These are phyloP conservation scores for Pelargonium myrrhifolium DNA, from an alignment of 441 rosid species.

Conservation along the genomic window DNA sequence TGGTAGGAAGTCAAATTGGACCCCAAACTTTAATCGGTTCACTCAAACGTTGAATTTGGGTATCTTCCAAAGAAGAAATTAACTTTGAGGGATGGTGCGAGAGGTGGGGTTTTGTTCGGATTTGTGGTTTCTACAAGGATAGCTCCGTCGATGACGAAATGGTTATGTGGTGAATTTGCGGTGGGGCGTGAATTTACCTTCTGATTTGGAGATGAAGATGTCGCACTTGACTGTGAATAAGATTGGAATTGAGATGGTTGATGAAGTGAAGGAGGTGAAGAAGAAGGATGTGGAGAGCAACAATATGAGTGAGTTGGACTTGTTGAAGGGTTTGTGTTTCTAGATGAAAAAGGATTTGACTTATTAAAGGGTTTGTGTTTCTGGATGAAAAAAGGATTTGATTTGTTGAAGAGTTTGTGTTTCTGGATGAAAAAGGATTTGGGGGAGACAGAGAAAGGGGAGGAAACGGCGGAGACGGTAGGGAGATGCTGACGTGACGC, in stretches of 20 bases:
- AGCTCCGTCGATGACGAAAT: constrained; percentile 33
- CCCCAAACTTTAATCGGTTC: constrained; percentile 20
- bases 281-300: constrained; percentile 19
- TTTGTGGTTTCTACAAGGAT: constrained; percentile 38
- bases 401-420: constrained; percentile 42
- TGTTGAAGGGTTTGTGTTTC: constrained; percentile 41
- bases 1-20: constrained; percentile 56
- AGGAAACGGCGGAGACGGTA: too few species aligned
- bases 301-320: constrained; percentile 33
- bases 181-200: constrained; percentile 37
- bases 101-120: constrained; percentile 25
- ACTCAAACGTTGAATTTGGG: constrained; percentile 21
- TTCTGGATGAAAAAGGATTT: constrained; percentile 48
- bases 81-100: constrained; percentile 20
- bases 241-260: constrained; percentile 42
- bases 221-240: constrained; percentile 46
- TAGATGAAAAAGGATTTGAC: constrained; percentile 53
- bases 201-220: constrained; percentile 26
- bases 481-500: too few species aligned
- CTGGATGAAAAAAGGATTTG: too few species aligned
- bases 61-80: too few species aligned
- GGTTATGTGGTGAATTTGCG: constrained; percentile 31
- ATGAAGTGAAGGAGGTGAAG: constrained; percentile 27
- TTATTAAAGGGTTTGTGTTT: too few species aligned
- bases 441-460: too few species aligned